phyloP scores from a whole-genome alignment of 148 eudicot species.

The Rhododendron molle region DNA sequence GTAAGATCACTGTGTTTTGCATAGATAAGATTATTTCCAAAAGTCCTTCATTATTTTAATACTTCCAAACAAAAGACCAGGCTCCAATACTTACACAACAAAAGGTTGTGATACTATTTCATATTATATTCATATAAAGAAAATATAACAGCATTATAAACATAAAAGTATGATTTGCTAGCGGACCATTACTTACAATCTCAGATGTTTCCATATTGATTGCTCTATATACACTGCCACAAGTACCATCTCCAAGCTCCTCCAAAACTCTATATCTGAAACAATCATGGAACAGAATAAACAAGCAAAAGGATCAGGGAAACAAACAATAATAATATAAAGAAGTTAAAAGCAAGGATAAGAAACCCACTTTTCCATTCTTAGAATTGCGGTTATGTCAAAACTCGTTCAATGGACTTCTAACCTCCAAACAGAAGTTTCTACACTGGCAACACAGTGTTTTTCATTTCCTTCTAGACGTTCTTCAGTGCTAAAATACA shows the following conservation, averaged over 20 bases:
- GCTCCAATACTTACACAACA: not conserved
- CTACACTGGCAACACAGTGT: slow-evolving; percentile 44
- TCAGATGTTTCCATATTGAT: slow-evolving; percentile 68
- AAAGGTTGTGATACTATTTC: not conserved
- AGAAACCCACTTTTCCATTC: slow-evolving; percentile 71
- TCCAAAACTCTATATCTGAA: slow-evolving; percentile 72
- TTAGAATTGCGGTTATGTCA: slow-evolving; percentile 15
- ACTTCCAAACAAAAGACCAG: not conserved
- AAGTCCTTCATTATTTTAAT: not conserved
- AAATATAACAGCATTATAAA: not conserved
- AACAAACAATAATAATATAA: not conserved
- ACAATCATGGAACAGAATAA: slow-evolving; percentile 14
- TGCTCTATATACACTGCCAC: slow-evolving; percentile 93
- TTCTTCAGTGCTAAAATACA: slow-evolving; percentile 31
- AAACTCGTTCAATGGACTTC: slow-evolving; percentile 54
- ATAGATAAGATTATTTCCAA: not conserved
- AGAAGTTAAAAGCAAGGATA: not conserved
- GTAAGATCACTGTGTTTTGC: not conserved
- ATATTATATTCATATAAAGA: not conserved
- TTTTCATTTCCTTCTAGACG: slow-evolving; percentile 36
- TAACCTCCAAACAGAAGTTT: slow-evolving; percentile 58
- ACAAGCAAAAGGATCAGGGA: slow-evolving; percentile 7
- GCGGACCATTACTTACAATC: slow-evolving; percentile 50
- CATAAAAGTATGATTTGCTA: not conserved
- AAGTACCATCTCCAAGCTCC: slow-evolving; percentile 95